Evolutionary conservation across 352 stramenopile genomes (phyloP).

Genomic region (Phytophthora sojae): DNA sequence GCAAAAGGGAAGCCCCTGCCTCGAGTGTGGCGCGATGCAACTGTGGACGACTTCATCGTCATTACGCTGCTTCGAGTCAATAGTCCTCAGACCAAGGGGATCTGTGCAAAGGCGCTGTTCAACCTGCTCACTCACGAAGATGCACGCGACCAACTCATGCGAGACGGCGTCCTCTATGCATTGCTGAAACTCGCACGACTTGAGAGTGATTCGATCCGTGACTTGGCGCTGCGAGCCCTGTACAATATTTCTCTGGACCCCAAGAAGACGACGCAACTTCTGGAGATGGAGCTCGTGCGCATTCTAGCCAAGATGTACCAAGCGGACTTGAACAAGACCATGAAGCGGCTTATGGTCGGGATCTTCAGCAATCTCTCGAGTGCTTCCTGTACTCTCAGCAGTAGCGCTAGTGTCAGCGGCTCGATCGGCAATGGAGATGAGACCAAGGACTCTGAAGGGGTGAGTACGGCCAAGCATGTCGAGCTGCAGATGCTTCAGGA

Average conservation of each 20-base stretch:
- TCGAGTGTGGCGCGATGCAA: slow-evolving; percentile 69
- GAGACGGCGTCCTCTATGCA: slow-evolving; percentile 83
- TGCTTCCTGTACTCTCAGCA: slow-evolving; percentile 14
- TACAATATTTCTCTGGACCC: slow-evolving; percentile 82
- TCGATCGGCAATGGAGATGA: slow-evolving; percentile 2
- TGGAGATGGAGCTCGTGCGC: slow-evolving; percentile 86
- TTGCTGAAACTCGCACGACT: slow-evolving; percentile 87
- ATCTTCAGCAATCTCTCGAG: slow-evolving; percentile 82
- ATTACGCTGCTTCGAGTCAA: slow-evolving; percentile 88
- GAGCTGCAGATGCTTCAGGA: slow-evolving; percentile 69
- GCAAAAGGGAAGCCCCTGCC: slow-evolving; percentile 22
- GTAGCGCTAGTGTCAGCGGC: neutral
- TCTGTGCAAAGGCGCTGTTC: slow-evolving; percentile 86
- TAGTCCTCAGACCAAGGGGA: slow-evolving; percentile 81
- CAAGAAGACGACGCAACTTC: slow-evolving; percentile 52
- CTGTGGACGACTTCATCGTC: slow-evolving; percentile 89
- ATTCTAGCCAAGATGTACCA: slow-evolving; percentile 83
- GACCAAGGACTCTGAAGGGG: slow-evolving; percentile 1
- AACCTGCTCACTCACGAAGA: slow-evolving; percentile 87
- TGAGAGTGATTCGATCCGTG: slow-evolving; percentile 78
- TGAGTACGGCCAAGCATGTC: slow-evolving; percentile 12
- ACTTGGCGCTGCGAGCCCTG: slow-evolving; percentile 72
- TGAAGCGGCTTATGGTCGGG: slow-evolving; percentile 80
- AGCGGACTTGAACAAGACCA: slow-evolving; percentile 71
- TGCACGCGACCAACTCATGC: slow-evolving; percentile 72